Conservation (phyloP, 1,284 basidiomycete genomes). For the Boletus hoseneyae region DNA sequence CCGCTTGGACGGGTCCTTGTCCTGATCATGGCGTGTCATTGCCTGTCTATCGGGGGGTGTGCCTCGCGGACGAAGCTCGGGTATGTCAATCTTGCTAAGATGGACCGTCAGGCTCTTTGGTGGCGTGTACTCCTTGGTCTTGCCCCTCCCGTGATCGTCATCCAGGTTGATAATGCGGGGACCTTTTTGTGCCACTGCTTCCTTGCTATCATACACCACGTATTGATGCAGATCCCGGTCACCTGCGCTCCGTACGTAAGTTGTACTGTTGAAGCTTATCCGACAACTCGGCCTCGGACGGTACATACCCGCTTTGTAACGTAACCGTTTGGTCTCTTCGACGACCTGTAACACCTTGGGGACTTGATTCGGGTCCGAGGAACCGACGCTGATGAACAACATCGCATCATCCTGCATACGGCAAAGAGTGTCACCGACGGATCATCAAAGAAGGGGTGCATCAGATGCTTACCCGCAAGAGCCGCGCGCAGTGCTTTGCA, state of each 20-base stretch:
- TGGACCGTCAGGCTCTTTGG: slow-evolving; percentile 66
- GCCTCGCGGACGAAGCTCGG: slow-evolving; percentile 62
- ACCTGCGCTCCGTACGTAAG: slow-evolving; percentile 33
- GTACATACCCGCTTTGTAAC: slow-evolving; percentile 63
- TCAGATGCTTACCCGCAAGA: slow-evolving; percentile 50
- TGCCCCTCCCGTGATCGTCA: slow-evolving; percentile 37
- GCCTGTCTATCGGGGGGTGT: background rate
- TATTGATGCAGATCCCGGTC: slow-evolving; percentile 75
- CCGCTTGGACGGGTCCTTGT: slow-evolving; percentile 11
- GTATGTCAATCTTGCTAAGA: slow-evolving; percentile 80
- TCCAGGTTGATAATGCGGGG: slow-evolving; percentile 68
- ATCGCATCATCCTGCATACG: slow-evolving; percentile 67
- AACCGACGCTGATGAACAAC: slow-evolving; percentile 71
- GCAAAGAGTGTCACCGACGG: background rate
- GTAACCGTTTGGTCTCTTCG: slow-evolving; percentile 71
- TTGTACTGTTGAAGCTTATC: no score
- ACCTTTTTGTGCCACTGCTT: slow-evolving; percentile 42
- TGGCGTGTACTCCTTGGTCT: slow-evolving; percentile 55
- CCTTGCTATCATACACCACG: slow-evolving; percentile 60
- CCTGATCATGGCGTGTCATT: slow-evolving; percentile 3
- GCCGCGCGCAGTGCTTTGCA: slow-evolving; percentile 59
- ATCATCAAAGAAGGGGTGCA: no score
- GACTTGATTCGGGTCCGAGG: slow-evolving; percentile 61
- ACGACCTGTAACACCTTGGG: slow-evolving; percentile 77
- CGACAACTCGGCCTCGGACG: background rate